phyloP scores from a whole-genome alignment of 2,329 filamentous ascomycete genomes.

The Fusarium sp. region DNA sequence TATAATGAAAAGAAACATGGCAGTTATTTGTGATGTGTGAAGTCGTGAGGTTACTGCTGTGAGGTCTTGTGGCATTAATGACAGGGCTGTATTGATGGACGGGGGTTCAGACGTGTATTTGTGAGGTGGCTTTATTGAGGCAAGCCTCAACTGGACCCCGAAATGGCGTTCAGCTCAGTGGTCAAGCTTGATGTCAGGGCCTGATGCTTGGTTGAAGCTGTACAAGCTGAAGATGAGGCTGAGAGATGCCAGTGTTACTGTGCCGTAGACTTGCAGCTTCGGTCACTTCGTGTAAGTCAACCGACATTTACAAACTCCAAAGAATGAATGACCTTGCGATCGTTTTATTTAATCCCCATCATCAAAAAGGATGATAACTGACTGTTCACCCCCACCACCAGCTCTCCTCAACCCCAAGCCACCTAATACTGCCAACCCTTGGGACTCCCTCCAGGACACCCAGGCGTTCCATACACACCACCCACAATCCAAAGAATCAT shows the following conservation, averaged over 20 bases:
- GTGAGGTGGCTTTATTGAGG: background rate
- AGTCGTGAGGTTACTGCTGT: background rate
- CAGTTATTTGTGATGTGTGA: slow-evolving; percentile 1
- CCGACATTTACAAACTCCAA: background rate
- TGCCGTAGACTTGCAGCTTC: background rate
- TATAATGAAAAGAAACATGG: slow-evolving; percentile 47
- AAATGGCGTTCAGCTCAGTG: background rate
- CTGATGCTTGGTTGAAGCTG: background rate
- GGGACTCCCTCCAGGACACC: slow-evolving; percentile 34
- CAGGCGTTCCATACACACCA: slow-evolving; percentile 38
- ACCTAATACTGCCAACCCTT: slow-evolving; percentile 18
- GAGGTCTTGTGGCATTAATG: background rate
- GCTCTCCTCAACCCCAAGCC: background rate
- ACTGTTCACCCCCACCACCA: background rate
- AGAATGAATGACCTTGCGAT: background rate
- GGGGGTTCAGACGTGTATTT: background rate
- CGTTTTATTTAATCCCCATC: no score
- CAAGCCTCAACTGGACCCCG: background rate
- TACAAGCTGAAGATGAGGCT: background rate
- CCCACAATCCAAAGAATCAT: slow-evolving; percentile 42
- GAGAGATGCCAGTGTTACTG: background rate
- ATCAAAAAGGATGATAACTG: background rate
- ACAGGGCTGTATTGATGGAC: background rate
- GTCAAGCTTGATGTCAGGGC: no score
- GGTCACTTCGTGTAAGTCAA: background rate